Conservation (phyloP, 2,329 filamentous ascomycete species). For the Passalora sequoiae region DNA sequence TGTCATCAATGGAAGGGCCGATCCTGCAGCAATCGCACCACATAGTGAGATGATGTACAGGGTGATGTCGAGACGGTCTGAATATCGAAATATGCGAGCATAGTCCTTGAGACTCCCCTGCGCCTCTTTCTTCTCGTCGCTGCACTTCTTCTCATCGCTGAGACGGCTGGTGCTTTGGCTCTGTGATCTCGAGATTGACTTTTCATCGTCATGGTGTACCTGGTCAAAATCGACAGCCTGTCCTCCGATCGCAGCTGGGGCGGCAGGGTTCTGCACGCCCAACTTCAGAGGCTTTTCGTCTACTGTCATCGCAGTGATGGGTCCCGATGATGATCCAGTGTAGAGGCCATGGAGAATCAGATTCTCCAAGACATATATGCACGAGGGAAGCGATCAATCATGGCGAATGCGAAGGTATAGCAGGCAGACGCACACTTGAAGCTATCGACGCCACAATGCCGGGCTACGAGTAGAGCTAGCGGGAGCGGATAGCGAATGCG, state of each 20-base stretch:
- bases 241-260: background rate
- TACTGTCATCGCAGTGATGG: background rate
- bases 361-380: background rate
- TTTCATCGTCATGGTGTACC: background rate
- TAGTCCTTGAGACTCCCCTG: conserved; percentile 22
- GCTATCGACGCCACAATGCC: background rate
- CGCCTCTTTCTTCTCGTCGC: conserved; percentile 4
- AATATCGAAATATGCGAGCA: conserved; percentile 31
- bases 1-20: conserved; percentile 45
- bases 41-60: conserved; percentile 29
- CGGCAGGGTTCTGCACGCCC: background rate
- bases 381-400: background rate
- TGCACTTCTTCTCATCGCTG: no score
- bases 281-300: background rate
- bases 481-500: background rate
- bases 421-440: background rate
- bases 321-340: background rate
- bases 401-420: background rate
- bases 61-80: conserved; percentile 25
- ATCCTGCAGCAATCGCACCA: conserved; percentile 42
- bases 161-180: no score
- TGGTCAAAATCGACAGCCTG: background rate
- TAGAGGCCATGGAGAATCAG: background rate
- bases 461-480: background rate
- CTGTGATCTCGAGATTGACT: background rate